Conservation (phyloP, 2,329 filamentous ascomycete genomes). For the Aspergillus uvarum region DNA sequence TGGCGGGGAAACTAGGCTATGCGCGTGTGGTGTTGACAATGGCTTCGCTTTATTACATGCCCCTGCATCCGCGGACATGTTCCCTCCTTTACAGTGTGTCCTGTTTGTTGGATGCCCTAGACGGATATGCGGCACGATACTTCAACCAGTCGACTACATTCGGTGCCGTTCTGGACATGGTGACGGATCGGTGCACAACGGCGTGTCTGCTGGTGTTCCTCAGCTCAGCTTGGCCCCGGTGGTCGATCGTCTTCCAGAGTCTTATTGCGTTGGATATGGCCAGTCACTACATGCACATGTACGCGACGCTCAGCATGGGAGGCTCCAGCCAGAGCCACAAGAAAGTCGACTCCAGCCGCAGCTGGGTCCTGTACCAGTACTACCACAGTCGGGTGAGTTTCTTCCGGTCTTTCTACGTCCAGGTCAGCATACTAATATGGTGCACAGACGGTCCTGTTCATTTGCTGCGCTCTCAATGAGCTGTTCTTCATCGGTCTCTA, state of each 20-base stretch:
- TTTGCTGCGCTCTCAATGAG: constrained; percentile 88
- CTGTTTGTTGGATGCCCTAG: constrained; percentile 90
- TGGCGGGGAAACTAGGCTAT: constrained; percentile 58
- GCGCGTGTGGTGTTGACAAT: constrained; percentile 76
- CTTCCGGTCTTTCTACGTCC: background rate
- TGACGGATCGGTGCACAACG: constrained; percentile 96
- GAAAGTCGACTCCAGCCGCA: constrained; percentile 83
- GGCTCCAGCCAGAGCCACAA: constrained; percentile 82
- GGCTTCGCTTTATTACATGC: constrained; percentile 98
- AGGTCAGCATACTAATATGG: constrained; percentile 10
- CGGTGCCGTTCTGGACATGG: constrained; percentile 97
- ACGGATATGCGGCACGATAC: constrained; percentile 84
- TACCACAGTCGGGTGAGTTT: constrained; percentile 90
- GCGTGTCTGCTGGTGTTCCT: constrained; percentile 93
- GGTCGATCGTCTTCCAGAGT: constrained; percentile 90
- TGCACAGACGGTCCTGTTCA: constrained; percentile 78
- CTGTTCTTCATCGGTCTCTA: constrained; percentile 98
- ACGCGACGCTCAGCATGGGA: constrained; percentile 85
- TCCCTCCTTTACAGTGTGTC: constrained; percentile 83
- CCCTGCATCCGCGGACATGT: constrained; percentile 93
- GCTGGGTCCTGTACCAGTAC: constrained; percentile 89
- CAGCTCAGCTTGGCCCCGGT: constrained; percentile 89
- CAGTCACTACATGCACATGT: constrained; percentile 99
- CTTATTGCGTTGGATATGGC: constrained; percentile 90
- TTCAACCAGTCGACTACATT: constrained; percentile 93